These are phyloP conservation scores for Berkeleyomyces basicola DNA, from an alignment of 2,329 filamentous ascomycete species.

Conservation along the genomic window DNA sequence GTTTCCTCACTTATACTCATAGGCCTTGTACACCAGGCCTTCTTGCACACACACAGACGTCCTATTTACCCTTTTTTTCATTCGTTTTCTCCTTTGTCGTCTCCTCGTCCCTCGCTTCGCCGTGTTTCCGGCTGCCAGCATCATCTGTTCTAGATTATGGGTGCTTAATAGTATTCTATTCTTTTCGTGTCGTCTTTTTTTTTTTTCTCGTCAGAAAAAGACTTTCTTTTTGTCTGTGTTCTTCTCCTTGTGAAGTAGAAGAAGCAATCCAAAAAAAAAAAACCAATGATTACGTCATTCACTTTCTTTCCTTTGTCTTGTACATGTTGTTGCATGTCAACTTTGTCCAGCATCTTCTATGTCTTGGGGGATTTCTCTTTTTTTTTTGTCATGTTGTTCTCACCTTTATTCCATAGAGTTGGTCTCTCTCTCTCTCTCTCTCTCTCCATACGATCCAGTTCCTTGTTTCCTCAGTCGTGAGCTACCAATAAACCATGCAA, in stretches of 20 bases:
- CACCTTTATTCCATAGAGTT: background rate
- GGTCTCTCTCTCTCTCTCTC: background rate
- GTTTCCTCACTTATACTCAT: background rate
- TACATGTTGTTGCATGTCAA: background rate
- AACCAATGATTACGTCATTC: background rate
- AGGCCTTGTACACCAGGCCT: background rate
- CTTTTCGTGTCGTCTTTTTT: constrained; percentile 2
- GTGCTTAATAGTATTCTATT: background rate
- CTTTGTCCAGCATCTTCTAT: background rate
- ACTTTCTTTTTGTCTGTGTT: too few relatives aligned
- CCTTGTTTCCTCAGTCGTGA: background rate
- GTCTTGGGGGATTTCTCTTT: background rate
- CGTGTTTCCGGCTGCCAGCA: background rate
- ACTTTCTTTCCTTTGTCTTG: background rate
- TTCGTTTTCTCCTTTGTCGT: background rate
- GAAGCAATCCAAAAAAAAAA: background rate
- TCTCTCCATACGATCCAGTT: background rate
- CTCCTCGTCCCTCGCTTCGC: too few relatives aligned
- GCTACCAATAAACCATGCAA: too few relatives aligned
- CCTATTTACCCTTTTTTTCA: background rate
- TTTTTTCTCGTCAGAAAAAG: background rate
- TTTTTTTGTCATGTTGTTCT: background rate
- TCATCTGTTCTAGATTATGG: background rate
- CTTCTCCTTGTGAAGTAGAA: background rate
- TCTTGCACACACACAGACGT: too few relatives aligned